These are phyloP conservation scores for Syzygium grande DNA, from an alignment of 345 rosid genomes.

Conservation along the genomic window DNA sequence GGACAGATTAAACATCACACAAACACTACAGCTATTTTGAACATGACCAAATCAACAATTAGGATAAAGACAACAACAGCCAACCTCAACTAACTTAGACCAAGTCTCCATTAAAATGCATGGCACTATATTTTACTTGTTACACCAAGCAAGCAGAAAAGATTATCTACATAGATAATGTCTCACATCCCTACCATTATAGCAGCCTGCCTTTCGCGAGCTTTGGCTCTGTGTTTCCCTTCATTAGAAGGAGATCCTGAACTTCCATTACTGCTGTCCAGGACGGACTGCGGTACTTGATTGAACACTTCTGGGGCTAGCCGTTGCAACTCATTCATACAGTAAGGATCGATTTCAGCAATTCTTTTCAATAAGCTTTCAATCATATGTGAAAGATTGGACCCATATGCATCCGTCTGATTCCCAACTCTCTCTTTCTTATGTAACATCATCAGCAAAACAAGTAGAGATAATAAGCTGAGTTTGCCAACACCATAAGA, in stretches of 20 bases:
- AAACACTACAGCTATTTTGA: background rate
- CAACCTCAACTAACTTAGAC: background rate
- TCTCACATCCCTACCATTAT: slow-evolving; percentile 48
- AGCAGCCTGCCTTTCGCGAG: slow-evolving; percentile 90
- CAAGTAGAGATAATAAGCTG: slow-evolving; percentile 89
- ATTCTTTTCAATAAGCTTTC: slow-evolving; percentile 67
- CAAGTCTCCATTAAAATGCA: background rate
- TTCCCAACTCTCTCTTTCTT: slow-evolving; percentile 34
- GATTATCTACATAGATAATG: background rate
- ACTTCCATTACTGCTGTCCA: slow-evolving; percentile 38
- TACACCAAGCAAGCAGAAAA: background rate
- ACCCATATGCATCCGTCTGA: slow-evolving; percentile 53
- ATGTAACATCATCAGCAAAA: slow-evolving; percentile 61
- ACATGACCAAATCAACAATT: too few relatives aligned
- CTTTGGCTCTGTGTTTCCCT: slow-evolving; percentile 79
- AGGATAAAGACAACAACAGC: background rate
- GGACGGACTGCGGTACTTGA: slow-evolving; percentile 22
- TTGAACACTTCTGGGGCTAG: slow-evolving; percentile 74
- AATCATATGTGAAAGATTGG: slow-evolving; percentile 64
- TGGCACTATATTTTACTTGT: background rate
- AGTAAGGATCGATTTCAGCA: slow-evolving; percentile 58
- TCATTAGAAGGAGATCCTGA: slow-evolving; percentile 35
- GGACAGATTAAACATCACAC: background rate
- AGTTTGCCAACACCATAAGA: slow-evolving; percentile 40
- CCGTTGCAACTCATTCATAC: slow-evolving; percentile 55